Evolutionary conservation across 305 asterid species (phyloP).

Genomic region (Vinca major): DNA sequence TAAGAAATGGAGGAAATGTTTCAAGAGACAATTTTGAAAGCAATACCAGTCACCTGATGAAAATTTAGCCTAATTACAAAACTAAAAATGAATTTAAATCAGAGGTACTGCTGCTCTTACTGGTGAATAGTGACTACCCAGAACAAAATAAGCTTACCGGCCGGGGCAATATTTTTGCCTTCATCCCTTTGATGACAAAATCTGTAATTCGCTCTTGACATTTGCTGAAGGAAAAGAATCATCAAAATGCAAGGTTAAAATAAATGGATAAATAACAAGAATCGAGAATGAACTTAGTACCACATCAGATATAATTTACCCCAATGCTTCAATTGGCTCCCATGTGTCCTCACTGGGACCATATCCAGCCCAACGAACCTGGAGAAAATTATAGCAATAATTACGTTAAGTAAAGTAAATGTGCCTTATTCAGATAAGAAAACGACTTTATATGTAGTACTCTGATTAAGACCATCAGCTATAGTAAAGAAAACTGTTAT

Average conservation of each 20-base stretch:
- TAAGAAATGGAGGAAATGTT: not conserved
- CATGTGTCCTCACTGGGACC: constrained; percentile 64
- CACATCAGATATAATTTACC: constrained; percentile 28
- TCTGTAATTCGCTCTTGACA: constrained; percentile 49
- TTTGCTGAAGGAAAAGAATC: constrained; percentile 22
- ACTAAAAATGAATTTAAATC: not conserved
- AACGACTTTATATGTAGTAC: not conserved
- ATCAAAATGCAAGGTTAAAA: not conserved
- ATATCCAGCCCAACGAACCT: constrained; percentile 81
- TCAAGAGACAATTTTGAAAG: not conserved
- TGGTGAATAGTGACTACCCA: not conserved
- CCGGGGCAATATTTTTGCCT: constrained; percentile 49
- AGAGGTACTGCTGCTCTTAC: not conserved
- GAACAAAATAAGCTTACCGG: constrained; percentile 49
- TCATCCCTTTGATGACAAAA: constrained; percentile 43
- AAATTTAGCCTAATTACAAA: not conserved
- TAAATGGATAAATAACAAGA: not conserved
- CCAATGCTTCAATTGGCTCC: constrained; percentile 69
- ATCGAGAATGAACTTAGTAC: not conserved
- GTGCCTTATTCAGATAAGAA: not conserved
- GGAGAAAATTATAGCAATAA: constrained; percentile 2
- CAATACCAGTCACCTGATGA: not conserved
- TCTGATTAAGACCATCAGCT: not conserved
- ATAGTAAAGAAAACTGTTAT: not conserved
- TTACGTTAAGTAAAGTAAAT: not conserved